Evolutionary conservation across 768 basidiomycete species (phyloP), one percentile per base, ranked within the genome.

Genomic region (Russula dissimulans): DNA sequence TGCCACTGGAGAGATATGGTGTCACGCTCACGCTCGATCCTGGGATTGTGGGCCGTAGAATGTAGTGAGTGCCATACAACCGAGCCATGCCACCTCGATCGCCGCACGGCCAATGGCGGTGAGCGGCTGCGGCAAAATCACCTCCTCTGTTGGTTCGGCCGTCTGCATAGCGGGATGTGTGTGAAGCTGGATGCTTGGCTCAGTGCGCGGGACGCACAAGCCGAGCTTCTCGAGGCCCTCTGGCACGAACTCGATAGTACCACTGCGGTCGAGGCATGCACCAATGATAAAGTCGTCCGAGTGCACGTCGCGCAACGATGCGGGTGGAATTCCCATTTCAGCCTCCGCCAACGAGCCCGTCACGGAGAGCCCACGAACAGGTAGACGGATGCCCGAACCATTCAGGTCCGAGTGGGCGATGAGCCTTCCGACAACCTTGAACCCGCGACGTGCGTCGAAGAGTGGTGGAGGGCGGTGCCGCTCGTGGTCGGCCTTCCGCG

Each of bases 141-240:
- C 74, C 9, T 75, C 74, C 55, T 74, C 77, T 49, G 79, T 79
- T 9, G 74, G 71, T 38, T 74, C 73, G 47, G 75, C 74, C 3
- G 71, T 71, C 34, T 71, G 72, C 63, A 60, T 49, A 14, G 43
- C 56, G 42, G 67, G 59, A 44, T 52, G 54, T 1, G 53, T 47
- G 5, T 38, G 53, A 2, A 55, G 47, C 18, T 53, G 47, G 5
- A 47, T 43, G 4, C 55, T 46, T 0, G 65, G 65, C 34, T 60
- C 61, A 32, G 59, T 56, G 47, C 65, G 66, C 36, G 65, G 66
- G 39, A 65, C 67, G 52, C 85, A 85, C 62, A 94, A 73, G 0
- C 89, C 90, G 57, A 95, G 77, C 69, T 84, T 81, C 64, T 83
- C 78, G 56, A 94, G 77, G 0, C 89, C 91, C 51, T 95, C 85